Evolutionary conservation across 2,329 filamentous ascomycete species (phyloP).

Genomic region (Botryosphaeria dothidea): DNA sequence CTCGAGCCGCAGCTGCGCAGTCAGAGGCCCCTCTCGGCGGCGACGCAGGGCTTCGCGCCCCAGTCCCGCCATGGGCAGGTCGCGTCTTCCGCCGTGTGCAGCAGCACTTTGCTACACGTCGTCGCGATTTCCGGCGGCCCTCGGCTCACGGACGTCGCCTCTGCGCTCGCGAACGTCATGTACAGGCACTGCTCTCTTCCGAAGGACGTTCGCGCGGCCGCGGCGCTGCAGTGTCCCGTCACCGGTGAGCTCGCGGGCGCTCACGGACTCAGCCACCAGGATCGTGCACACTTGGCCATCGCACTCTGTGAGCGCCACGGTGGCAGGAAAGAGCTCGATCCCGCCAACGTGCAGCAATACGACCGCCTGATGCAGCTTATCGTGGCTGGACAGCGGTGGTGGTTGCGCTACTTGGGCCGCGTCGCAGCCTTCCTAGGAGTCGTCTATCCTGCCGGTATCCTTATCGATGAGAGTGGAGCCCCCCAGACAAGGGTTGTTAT

Average conservation of each 20-base stretch:
- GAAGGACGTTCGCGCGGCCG: conserved; percentile 50
- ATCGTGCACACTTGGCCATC: conserved; percentile 70
- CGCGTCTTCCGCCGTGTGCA: not conserved
- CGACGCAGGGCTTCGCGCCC: conserved; percentile 43
- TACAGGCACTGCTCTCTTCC: conserved; percentile 54
- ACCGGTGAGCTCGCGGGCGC: conserved; percentile 67
- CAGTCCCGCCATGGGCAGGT: conserved; percentile 40
- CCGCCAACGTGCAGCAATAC: conserved; percentile 58
- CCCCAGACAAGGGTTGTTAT: conserved; percentile 36
- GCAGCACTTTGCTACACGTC: not conserved
- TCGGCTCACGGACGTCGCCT: conserved; percentile 30
- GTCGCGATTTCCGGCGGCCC: conserved; percentile 12
- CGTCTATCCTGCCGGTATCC: conserved; percentile 62
- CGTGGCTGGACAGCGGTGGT: conserved; percentile 61
- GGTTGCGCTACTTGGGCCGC: conserved; percentile 64
- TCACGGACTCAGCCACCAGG: conserved; percentile 73
- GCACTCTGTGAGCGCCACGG: conserved; percentile 75
- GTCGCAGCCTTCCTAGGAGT: conserved; percentile 59
- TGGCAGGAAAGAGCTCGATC: conserved; percentile 55
- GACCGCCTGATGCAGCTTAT: conserved; percentile 52
- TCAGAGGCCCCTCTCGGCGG: conserved; percentile 66
- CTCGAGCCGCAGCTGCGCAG: conserved; percentile 62
- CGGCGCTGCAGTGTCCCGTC: conserved; percentile 71
- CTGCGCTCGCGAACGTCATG: conserved; percentile 61
- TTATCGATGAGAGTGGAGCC: not conserved